Evolutionary conservation across 2,329 filamentous ascomycete species (phyloP), one percentile per base, ranked within the genome.

Genomic region (Onygena corvina): DNA sequence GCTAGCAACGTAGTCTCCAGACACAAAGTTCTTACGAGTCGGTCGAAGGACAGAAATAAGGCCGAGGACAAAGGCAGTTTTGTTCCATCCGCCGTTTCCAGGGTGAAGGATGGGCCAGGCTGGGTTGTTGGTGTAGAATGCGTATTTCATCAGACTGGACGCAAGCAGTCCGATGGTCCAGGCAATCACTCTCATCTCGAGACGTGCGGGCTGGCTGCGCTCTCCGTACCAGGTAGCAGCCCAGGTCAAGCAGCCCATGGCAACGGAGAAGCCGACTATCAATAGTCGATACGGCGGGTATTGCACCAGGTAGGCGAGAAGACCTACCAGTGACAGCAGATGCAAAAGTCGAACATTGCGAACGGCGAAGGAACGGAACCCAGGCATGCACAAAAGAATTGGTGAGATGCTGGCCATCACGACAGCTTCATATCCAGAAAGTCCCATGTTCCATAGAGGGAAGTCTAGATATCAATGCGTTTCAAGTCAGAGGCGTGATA

Each of bases 371-470:
- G 76, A 76, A 52, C 87, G 83, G 14, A 95, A 52, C 1, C 81
- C 72, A 42, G 75, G 75, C 54, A 88, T 82, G 18, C 75, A 80
- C 36, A 98, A 79, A 16, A 96, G 66, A 33, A 89, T 73, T 0
- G 92, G 92, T 3, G 89, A 85, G 47, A 90, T 67, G 2, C 86
- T 90, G 46, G 77, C 79, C 80, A 96, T 83, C 60, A 98, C 82
- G 56, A 94, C 75, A 36, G 81, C 83, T 68, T 98, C 92, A 62
- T 92, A 98, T 54, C 92, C 92, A 3, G 90, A 96, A 53, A 98
- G 93, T 23, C 92, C 92, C 92, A 98, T 98, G 65, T 95, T 81
- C 92, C 92, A 98, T 8, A 98, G 77, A 11, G 92, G 92, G 64
- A 98, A 98, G 67, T 93, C 84, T 87, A 54, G 30, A 12, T 48